Conservation (phyloP, 371 early-diverging fungal genomes). For the Rhizopus stolonifer region DNA sequence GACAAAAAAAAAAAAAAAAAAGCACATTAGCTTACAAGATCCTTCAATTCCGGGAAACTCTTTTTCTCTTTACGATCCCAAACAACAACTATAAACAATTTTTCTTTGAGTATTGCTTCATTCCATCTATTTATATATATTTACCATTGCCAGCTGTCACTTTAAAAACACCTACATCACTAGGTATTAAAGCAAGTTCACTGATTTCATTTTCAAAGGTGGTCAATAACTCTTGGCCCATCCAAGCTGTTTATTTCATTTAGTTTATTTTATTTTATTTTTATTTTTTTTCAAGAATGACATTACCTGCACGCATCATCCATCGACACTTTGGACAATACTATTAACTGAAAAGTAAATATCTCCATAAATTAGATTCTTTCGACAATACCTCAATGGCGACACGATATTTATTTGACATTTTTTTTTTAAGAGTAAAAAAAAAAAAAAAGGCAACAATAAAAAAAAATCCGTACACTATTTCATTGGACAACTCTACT, state of each 20-base stretch:
- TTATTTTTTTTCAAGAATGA: background rate
- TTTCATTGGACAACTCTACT: no score
- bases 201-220: slow-evolving; percentile 66
- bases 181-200: slow-evolving; percentile 67
- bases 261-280: background rate
- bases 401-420: background rate
- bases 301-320: slow-evolving; percentile 46
- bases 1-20: no score
- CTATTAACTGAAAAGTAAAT: slow-evolving; percentile 17
- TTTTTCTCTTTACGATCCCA: slow-evolving; percentile 69
- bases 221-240: slow-evolving; percentile 68
- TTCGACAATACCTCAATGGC: background rate
- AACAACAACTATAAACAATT: slow-evolving; percentile 35
- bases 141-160: slow-evolving; percentile 62
- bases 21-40: slow-evolving; percentile 43
- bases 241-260: slow-evolving; percentile 51
- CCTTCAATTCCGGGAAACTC: slow-evolving; percentile 75
- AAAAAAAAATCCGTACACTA: no score
- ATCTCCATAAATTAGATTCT: no score
- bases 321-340: slow-evolving; percentile 50
- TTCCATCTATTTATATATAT: no score
- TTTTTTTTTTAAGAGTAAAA: background rate
- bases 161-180: slow-evolving; percentile 59
- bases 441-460: no score
- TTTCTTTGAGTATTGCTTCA: no score